Percentiles rank a stretch among this genome's conserved stretches.
These are phyloP conservation scores for Lipomyces lipofer DNA, from an alignment of 805 yeast genomes.

Conservation along the genomic window DNA sequence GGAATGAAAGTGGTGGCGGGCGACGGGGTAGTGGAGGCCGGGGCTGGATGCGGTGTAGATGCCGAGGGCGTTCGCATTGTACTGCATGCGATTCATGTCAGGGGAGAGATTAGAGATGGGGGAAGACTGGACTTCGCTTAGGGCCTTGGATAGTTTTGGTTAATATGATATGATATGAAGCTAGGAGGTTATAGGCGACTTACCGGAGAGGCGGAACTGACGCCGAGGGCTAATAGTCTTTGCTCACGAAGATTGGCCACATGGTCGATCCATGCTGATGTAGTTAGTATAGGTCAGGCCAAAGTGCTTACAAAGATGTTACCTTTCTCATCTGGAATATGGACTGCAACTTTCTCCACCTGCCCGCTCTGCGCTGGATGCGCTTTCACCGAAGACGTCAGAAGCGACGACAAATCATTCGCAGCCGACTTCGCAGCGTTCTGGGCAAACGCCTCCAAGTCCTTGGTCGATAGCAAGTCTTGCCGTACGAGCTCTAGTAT, in stretches of 20 bases:
- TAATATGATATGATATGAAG: too few species aligned
- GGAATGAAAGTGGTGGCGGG: slow-evolving; percentile 4
- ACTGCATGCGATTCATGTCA: neutral
- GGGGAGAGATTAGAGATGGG: too few species aligned
- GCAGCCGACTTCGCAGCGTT: too few species aligned
- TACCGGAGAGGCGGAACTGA: slow-evolving; percentile 3
- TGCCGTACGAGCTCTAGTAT: too few species aligned
- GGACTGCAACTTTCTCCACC: slow-evolving; percentile 8
- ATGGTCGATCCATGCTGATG: slow-evolving; percentile 1
- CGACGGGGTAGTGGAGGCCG: neutral
- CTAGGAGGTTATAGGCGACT: too few species aligned
- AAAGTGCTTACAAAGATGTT: neutral
- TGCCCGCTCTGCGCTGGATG: neutral
- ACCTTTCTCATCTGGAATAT: slow-evolving; percentile 15
- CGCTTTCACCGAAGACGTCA: neutral
- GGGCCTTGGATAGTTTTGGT: too few species aligned
- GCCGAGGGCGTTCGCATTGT: neutral
- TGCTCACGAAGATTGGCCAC: neutral
- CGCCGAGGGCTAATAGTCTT: neutral
- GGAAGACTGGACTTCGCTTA: too few species aligned
- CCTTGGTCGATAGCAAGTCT: slow-evolving; percentile 4
- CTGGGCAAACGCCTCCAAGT: slow-evolving; percentile 3
- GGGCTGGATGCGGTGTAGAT: neutral
- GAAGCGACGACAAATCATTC: neutral
- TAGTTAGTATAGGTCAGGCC: neutral